Evolutionary conservation across 257 asterid species (phyloP).

Genomic region (Henckelia pumila): DNA sequence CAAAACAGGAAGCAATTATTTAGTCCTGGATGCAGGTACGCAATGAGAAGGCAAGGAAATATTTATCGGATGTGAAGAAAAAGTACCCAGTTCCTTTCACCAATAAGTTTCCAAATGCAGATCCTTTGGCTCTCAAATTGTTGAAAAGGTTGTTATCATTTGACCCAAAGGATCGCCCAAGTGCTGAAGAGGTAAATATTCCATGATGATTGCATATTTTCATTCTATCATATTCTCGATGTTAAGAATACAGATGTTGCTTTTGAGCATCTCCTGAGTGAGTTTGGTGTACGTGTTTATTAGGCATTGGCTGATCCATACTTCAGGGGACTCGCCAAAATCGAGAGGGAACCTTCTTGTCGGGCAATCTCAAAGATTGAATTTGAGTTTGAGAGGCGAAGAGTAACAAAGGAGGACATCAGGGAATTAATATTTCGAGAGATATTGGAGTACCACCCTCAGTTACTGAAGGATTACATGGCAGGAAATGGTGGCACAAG

Average conservation of each 20-base stretch:
- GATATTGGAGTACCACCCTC: constrained; percentile 86
- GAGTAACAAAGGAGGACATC: constrained; percentile 76
- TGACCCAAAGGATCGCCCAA: constrained; percentile 92
- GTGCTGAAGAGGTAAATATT: constrained; percentile 73
- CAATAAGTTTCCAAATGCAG: constrained; percentile 62
- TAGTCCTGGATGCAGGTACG: constrained; percentile 62
- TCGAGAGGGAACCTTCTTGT: constrained; percentile 90
- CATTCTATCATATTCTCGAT: neutral
- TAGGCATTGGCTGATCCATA: constrained; percentile 94
- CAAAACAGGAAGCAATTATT: constrained; percentile 14
- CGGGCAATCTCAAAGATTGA: constrained; percentile 80
- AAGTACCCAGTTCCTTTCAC: constrained; percentile 56
- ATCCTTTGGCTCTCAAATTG: constrained; percentile 68
- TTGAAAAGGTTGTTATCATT: constrained; percentile 75
- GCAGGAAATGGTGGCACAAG: constrained; percentile 66
- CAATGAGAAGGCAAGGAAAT: constrained; percentile 92
- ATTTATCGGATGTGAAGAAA: constrained; percentile 70
- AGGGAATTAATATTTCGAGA: constrained; percentile 77
- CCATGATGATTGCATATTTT: neutral
- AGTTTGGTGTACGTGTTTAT: constrained; percentile 26
- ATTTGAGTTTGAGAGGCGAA: constrained; percentile 85
- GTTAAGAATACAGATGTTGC: neutral
- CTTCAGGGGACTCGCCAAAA: constrained; percentile 79
- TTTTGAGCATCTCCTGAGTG: constrained; percentile 23
- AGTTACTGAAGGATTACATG: constrained; percentile 75